Evolutionary conservation across 2,329 filamentous ascomycete genomes (phyloP).

Genomic region (Sarocladium strictum): DNA sequence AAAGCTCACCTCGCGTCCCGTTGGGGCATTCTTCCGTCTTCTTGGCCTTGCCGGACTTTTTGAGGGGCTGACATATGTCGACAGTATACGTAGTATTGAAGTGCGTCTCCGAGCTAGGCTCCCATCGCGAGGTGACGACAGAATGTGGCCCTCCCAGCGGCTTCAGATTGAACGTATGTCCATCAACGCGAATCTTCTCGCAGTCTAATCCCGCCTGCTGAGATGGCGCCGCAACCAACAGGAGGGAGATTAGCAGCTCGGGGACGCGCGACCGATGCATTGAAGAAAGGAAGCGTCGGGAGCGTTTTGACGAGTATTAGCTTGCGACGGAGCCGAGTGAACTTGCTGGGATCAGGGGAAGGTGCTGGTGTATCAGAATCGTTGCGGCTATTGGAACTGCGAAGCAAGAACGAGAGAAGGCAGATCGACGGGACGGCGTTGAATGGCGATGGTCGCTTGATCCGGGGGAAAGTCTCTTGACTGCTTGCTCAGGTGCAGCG

Average conservation of each 20-base stretch:
- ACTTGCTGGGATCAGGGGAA: neutral
- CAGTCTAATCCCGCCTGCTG: conserved; percentile 50
- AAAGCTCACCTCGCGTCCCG: conserved; percentile 57
- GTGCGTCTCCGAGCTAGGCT: conserved; percentile 43
- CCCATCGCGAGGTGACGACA: conserved; percentile 53
- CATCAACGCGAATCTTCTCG: conserved; percentile 52
- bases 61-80: conserved; percentile 66
- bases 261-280: conserved; percentile 4
- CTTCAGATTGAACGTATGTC: conserved; percentile 57
- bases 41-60: conserved; percentile 49
- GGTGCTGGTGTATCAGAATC: neutral
- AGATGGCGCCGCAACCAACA: conserved; percentile 30
- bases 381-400: neutral
- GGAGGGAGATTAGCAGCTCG: conserved; percentile 25
- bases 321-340: neutral
- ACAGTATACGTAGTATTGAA: conserved; percentile 75
- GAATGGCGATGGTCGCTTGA: neutral
- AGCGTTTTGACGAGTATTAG: neutral
- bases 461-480: neutral
- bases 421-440: neutral
- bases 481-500: neutral
- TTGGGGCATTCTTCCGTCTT: conserved; percentile 59
- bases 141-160: conserved; percentile 62
- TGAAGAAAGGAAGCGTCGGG: neutral
- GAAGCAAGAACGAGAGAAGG: neutral